A percentile compares a stretch with the other conserved stretches of the same genome.
These are phyloP conservation scores for Stropharia rugosoannulata DNA, from an alignment of 768 basidiomycete species.

Conservation along the genomic window DNA sequence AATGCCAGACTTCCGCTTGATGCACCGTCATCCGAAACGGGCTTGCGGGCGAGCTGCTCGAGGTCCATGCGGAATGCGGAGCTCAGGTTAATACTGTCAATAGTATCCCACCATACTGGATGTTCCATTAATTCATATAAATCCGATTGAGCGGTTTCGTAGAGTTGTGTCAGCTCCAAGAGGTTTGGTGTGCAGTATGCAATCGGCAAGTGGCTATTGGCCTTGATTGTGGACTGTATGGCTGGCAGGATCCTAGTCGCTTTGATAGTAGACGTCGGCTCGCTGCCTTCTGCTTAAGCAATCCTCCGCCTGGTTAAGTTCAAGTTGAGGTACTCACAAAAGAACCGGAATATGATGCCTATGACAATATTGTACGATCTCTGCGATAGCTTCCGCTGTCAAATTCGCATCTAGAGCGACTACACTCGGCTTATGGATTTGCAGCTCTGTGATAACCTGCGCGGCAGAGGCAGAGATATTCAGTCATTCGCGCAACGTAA, in stretches of 20 bases:
- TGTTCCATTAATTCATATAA: conserved; percentile 50
- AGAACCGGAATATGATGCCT: conserved; percentile 33
- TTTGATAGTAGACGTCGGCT: conserved; percentile 92
- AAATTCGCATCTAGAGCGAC: conserved; percentile 81
- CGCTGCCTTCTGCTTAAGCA: conserved; percentile 42
- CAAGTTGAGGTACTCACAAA: not conserved
- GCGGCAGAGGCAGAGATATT: not conserved
- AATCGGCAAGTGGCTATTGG: conserved; percentile 42
- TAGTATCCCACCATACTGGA: conserved; percentile 59
- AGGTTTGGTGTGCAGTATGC: conserved; percentile 84
- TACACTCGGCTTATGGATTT: conserved; percentile 48
- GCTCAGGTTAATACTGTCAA: conserved; percentile 67
- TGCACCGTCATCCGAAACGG: conserved; percentile 38
- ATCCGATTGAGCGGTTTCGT: conserved; percentile 46
- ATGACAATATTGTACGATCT: conserved; percentile 52
- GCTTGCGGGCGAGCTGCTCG: conserved; percentile 51
- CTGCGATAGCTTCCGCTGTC: conserved; percentile 47
- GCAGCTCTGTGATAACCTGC: conserved; percentile 54
- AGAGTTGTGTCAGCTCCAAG: conserved; percentile 68
- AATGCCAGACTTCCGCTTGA: conserved; percentile 49
- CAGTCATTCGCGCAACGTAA: not conserved
- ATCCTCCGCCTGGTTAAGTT: too few relatives aligned
- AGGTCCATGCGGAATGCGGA: conserved; percentile 66
- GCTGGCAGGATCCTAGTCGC: conserved; percentile 69
- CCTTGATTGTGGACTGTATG: conserved; percentile 37